These are phyloP conservation scores for Rhizophora mangle DNA, from an alignment of 345 rosid genomes.

Conservation along the genomic window DNA sequence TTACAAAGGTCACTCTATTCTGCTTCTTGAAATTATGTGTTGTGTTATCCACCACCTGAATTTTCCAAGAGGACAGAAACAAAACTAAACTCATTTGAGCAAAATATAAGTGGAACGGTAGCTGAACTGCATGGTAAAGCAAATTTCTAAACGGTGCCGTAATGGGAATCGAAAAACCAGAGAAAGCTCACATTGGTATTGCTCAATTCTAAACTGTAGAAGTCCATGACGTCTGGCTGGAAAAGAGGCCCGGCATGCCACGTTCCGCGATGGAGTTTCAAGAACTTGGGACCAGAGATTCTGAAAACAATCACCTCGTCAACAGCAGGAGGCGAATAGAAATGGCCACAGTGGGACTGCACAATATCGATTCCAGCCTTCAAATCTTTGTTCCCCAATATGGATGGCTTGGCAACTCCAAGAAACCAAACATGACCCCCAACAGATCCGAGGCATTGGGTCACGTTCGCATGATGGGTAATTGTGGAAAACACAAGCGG, in stretches of 20 bases:
- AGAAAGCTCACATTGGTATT: slow-evolving; percentile 63
- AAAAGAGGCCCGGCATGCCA: slow-evolving; percentile 92
- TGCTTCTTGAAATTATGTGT: slow-evolving; percentile 43
- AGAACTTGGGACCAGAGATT: slow-evolving; percentile 61
- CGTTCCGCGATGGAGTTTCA: slow-evolving; percentile 65
- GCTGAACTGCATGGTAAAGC: too few species aligned
- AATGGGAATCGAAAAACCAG: neutral
- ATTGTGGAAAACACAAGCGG: slow-evolving; percentile 46
- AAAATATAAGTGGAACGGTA: neutral
- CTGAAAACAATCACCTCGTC: slow-evolving; percentile 60
- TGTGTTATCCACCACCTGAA: slow-evolving; percentile 73
- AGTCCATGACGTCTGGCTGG: slow-evolving; percentile 49
- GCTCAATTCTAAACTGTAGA: slow-evolving; percentile 80
- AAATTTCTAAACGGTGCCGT: too few species aligned
- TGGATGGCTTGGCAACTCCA: slow-evolving; percentile 73
- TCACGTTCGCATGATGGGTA: slow-evolving; percentile 81
- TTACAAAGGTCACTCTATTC: slow-evolving; percentile 44
- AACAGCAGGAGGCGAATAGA: slow-evolving; percentile 55
- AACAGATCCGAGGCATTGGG: slow-evolving; percentile 82
- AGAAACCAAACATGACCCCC: slow-evolving; percentile 76
- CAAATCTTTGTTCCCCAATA: slow-evolving; percentile 25
- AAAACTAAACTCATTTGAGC: neutral
- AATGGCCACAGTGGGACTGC: slow-evolving; percentile 50
- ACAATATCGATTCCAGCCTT: slow-evolving; percentile 13
- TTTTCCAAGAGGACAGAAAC: neutral